Evolutionary conservation across 2,329 filamentous ascomycete genomes (phyloP).

Genomic region (Colletotrichum neosansevieriae): DNA sequence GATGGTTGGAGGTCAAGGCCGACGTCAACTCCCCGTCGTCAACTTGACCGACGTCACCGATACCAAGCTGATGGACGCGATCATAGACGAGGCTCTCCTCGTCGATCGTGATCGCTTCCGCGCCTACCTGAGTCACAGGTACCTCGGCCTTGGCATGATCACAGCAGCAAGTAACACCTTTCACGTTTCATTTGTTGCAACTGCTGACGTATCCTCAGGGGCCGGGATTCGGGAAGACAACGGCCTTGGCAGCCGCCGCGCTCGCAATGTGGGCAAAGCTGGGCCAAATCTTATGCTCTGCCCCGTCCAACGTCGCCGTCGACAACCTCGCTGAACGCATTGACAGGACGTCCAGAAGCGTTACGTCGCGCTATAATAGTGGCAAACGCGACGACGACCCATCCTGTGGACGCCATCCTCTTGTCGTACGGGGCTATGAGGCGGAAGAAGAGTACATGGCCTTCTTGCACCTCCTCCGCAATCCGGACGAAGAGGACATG

Average conservation of each 20-base stretch:
- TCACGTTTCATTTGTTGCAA: no score
- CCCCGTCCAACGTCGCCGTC: slow-evolving; percentile 39
- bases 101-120: background rate
- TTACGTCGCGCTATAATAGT: background rate
- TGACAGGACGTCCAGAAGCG: background rate
- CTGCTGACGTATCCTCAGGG: no score
- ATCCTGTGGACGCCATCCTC: slow-evolving; percentile 1
- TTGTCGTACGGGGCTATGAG: slow-evolving; percentile 32
- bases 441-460: slow-evolving; percentile 12
- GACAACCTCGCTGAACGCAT: slow-evolving; percentile 41
- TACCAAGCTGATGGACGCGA: background rate
- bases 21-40: no score
- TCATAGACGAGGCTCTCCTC: background rate
- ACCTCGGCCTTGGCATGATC: slow-evolving; percentile 7
- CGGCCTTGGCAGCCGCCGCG: slow-evolving; percentile 1
- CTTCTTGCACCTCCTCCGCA: background rate
- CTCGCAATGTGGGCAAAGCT: slow-evolving; percentile 36
- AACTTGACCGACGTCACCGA: no score
- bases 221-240: slow-evolving; percentile 42
- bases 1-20: no score
- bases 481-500: background rate
- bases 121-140: slow-evolving; percentile 1
- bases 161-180: background rate
- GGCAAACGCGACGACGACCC: background rate
- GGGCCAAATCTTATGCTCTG: slow-evolving; percentile 35